Base-by-base conservation (phyloP, 177 flowering plant species). In the Vitis hybrid region DNA sequence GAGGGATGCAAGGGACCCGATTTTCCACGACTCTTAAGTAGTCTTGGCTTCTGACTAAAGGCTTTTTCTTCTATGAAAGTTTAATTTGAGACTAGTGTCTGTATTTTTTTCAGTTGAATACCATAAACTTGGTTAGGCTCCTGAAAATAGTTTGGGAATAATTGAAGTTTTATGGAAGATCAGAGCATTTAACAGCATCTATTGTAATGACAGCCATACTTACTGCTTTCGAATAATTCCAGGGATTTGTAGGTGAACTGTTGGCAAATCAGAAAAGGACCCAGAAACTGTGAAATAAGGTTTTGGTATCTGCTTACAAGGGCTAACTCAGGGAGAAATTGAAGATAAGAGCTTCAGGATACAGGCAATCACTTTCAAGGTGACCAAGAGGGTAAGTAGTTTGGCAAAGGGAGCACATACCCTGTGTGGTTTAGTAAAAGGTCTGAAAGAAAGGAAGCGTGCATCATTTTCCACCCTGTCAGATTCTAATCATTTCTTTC, bases 361-460 rank as follows among this genome's bases (percentile, higher is more conserved):
- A 59, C 9, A 3, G 45, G 18, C 59, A 50, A 59, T 51, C 60
- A 34, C 1, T 15, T 45, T 18, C 19, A 18, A 12, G 64, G 13
- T 11, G 61, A 45, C 4, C 10, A 56, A 56, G 45, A 54, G 18
- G 51, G 50, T 50, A 68, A 67, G 64, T 56, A 68, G 58, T 51
- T 65, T 6, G 30, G 54, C 18, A 13, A 15, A 49, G 72, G 78
- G 81, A 15, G 13, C 56, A 69, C 79, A 18, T 78, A 76, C 67
- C 39, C 60, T n/a, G 72, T 75, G 51, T 66, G 78, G 66, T 76
- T 81, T 18, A 67, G 51, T 26, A 19, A 76, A 80, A 26, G 64
- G 80, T 14, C n/a, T 80, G 17, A 74, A 67, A 63, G 81, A 77
- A 56, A 75, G 76, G 26, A 72, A 72, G 62, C 77, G 75, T 15